Evolutionary conservation across 2,329 filamentous ascomycete genomes (phyloP).

Genomic region (Colletotrichum caudatum): DNA sequence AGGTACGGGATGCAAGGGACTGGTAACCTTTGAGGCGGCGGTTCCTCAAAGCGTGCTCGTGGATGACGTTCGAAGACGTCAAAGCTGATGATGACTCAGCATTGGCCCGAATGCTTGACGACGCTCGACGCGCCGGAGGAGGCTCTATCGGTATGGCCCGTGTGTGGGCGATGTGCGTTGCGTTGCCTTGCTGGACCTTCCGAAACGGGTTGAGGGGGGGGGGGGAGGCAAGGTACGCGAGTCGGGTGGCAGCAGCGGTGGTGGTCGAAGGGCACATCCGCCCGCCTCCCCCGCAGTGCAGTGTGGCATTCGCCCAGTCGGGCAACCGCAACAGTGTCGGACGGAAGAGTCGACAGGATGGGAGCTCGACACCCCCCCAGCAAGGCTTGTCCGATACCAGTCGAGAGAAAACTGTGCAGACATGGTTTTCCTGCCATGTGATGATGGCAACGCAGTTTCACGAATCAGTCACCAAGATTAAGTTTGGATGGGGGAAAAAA

Average conservation of each 20-base stretch:
- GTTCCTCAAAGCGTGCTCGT: background rate
- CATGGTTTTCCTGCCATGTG: slow-evolving; percentile 22
- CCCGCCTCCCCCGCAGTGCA: no score
- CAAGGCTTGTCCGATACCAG: slow-evolving; percentile 20
- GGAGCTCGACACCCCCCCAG: background rate
- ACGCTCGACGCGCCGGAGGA: slow-evolving; percentile 4
- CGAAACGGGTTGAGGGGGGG: slow-evolving; percentile 18
- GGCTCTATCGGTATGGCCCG: slow-evolving; percentile 5
- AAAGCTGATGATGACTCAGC: slow-evolving; percentile 29
- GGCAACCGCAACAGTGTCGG: background rate
- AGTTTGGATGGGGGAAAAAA: no score
- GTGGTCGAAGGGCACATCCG: slow-evolving; percentile 28
- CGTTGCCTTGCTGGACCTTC: slow-evolving; percentile 26
- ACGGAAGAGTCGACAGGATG: background rate
- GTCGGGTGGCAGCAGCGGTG: slow-evolving; percentile 5
- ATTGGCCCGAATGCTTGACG: background rate
- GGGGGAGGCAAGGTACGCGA: background rate
- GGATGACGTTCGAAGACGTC: slow-evolving; percentile 25
- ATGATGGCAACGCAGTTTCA: slow-evolving; percentile 8
- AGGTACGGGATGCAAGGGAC: background rate
- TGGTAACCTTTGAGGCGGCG: background rate
- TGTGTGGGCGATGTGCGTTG: background rate
- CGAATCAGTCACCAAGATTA: background rate
- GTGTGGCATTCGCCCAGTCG: background rate
- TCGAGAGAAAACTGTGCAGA: slow-evolving; percentile 25